Evolutionary conservation across 495 filamentous ascomycete species (phyloP), one percentile per base, ranked within the genome.

Genomic region (Xanthoparmelia taractica): DNA sequence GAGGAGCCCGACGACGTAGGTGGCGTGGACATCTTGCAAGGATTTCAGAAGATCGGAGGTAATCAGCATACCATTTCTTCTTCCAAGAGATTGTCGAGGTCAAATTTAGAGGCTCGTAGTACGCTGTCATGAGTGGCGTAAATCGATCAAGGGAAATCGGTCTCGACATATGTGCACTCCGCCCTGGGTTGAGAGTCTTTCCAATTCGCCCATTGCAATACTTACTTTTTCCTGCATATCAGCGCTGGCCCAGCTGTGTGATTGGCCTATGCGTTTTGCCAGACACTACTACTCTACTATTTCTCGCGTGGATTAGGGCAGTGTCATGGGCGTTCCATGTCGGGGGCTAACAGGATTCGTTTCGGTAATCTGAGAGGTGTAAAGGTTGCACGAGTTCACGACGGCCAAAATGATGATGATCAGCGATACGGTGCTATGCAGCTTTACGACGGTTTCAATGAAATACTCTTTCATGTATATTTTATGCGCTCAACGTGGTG

Each of bases 41-140:
- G 91, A 10, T 96, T 96, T 69, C 87, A 91, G 72, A 91, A 90
- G 73, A 96, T 96, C 73, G 91, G 91, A 61, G 84, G 78, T 6
- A 61, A 72, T 54, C 72, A 63, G 54, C 76, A 75, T 58, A 72
- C 78, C 8, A 71, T 73, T 31, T 41, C 71, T 20, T 72, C 72
- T 31, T 64, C 69, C 1, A 74, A 73, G 50, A 56, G 71, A n/a
- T 60, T 72, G 23, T 48, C 75, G 15, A 74, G 79, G 60, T 75
- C 79, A n/a, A 71, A 72, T 12, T 50, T 79, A 29, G 74, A 73
- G 63, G 66, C 66, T 54, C 74, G 76, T 50, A 79, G 73, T 68
- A 27, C 1, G 34, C 31, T 2, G 17, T 37, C 33, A 12, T 37
- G 8, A 8, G 31, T 29, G 2, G 37, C 18, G 6, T 36, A 5